Evolutionary conservation across 805 yeast species (phyloP).

Genomic region (Deakozyma indianensis): DNA sequence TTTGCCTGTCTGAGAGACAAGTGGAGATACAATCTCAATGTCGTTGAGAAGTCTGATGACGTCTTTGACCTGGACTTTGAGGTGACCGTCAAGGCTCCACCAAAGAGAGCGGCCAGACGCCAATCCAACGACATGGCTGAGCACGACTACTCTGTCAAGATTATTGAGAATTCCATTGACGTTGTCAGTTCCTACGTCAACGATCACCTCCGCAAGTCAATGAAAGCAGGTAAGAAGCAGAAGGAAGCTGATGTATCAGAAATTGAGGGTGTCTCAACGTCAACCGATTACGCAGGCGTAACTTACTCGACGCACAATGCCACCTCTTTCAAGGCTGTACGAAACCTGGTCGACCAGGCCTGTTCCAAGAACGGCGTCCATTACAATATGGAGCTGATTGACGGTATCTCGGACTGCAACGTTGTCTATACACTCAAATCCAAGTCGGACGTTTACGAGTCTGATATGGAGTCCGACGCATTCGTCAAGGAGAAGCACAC

Average conservation of each 20-base stretch:
- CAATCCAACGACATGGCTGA: conserved; percentile 1
- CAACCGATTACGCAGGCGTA: neutral
- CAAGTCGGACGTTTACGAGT: neutral
- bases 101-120: neutral
- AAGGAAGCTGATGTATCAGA: neutral
- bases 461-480: conserved; percentile 1
- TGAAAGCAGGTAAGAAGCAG: neutral
- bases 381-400: conserved; percentile 1
- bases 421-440: neutral
- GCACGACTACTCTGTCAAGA: neutral
- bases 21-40: neutral
- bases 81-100: neutral
- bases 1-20: neutral
- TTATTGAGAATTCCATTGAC: neutral
- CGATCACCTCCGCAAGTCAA: neutral
- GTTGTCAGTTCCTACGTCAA: neutral
- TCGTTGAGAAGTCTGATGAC: neutral
- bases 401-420: neutral
- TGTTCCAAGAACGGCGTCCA: neutral
- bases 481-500: neutral
- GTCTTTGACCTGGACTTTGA: neutral
- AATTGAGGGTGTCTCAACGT: neutral
- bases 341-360: neutral
- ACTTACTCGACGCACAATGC: neutral
- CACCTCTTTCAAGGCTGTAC: neutral